A percentile compares a stretch with the other conserved stretches of the same genome.
phyloP scores from a whole-genome alignment of 2,329 filamentous ascomycete genomes.

The Penicillium sp. region DNA sequence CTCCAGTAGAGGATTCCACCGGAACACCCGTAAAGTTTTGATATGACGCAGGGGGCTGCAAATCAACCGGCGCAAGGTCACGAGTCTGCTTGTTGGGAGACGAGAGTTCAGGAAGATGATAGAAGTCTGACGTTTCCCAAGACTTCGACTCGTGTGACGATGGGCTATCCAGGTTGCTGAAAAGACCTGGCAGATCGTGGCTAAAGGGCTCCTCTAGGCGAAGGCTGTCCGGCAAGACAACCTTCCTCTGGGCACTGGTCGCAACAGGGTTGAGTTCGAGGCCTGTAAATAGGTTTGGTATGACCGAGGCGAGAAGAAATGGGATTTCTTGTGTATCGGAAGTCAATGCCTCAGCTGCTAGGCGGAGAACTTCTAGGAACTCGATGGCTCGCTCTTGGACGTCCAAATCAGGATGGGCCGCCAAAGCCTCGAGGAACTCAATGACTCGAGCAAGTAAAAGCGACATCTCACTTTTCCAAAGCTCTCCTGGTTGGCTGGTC shows the following conservation, averaged over 20 bases:
- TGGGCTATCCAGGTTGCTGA: constrained; percentile 57
- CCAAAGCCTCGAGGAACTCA: constrained; percentile 75
- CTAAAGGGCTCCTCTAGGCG: constrained; percentile 84
- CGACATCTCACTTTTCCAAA: constrained; percentile 70
- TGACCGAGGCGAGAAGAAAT: constrained; percentile 81
- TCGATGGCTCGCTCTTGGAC: constrained; percentile 94
- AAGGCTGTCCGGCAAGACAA: constrained; percentile 72
- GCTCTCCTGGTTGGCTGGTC: constrained; percentile 66
- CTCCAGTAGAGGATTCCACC: constrained; percentile 70
- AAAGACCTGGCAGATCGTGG: constrained; percentile 64
- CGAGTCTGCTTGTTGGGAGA: constrained; percentile 20
- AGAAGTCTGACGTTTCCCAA: constrained; percentile 34
- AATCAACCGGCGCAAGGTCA: constrained; percentile 22
- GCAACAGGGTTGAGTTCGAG: constrained; percentile 93
- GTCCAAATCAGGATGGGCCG: constrained; percentile 81
- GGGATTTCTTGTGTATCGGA: constrained; percentile 61
- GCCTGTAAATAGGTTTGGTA: constrained; percentile 82
- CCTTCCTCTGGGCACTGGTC: constrained; percentile 75
- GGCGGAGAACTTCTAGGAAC: constrained; percentile 82
- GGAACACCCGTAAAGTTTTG: constrained; percentile 29
- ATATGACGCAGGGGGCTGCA: constrained; percentile 36
- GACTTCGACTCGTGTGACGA: constrained; percentile 22
- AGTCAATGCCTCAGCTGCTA: constrained; percentile 73
- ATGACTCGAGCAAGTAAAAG: constrained; percentile 80
- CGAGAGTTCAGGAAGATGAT: constrained; percentile 35